Conservation (phyloP, 1,284 basidiomycete species). For the Apiotrichum siamense region DNA sequence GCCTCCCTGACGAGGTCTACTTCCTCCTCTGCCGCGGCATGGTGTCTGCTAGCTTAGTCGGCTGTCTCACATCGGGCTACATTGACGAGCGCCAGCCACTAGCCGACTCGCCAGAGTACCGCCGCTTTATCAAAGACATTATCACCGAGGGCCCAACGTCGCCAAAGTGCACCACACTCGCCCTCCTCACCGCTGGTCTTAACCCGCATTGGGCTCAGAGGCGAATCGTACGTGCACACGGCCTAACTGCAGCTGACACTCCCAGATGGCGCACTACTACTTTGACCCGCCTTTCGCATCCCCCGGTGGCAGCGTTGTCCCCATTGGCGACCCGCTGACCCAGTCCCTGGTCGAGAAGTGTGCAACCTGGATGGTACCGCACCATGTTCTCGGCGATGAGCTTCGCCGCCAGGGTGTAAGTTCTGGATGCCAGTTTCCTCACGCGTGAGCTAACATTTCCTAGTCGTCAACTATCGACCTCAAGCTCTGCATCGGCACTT, state of each 20-base stretch:
- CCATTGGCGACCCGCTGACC: conserved; percentile 71
- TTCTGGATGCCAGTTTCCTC: conserved; percentile 14
- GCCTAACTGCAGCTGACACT: not conserved
- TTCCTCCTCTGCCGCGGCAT: conserved; percentile 92
- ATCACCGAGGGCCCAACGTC: conserved; percentile 88
- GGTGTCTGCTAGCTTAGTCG: conserved; percentile 75
- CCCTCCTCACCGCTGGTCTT: conserved; percentile 69
- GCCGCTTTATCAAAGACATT: conserved; percentile 88
- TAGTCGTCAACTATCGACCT: conserved; percentile 97
- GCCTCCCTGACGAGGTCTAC: conserved; percentile 93
- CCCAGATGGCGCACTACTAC: conserved; percentile 50
- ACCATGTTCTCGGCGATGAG: conserved; percentile 84
- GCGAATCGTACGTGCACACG: conserved; percentile 52
- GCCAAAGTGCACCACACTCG: conserved; percentile 83
- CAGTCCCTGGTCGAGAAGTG: conserved; percentile 81
- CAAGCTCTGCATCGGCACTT: conserved; percentile 86
- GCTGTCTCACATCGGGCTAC: conserved; percentile 77
- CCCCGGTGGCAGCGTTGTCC: conserved; percentile 48
- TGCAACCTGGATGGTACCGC: conserved; percentile 86
- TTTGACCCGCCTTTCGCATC: conserved; percentile 42
- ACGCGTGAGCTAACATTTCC: not conserved
- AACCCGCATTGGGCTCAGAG: conserved; percentile 68
- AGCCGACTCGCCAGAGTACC: conserved; percentile 90
- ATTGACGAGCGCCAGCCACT: conserved; percentile 84
- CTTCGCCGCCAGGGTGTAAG: conserved; percentile 90